Percentiles rank a stretch among this genome's conserved stretches.
Evolutionary conservation across 352 stramenopile genomes (phyloP).

Genomic region (Phytophthora ramorum): DNA sequence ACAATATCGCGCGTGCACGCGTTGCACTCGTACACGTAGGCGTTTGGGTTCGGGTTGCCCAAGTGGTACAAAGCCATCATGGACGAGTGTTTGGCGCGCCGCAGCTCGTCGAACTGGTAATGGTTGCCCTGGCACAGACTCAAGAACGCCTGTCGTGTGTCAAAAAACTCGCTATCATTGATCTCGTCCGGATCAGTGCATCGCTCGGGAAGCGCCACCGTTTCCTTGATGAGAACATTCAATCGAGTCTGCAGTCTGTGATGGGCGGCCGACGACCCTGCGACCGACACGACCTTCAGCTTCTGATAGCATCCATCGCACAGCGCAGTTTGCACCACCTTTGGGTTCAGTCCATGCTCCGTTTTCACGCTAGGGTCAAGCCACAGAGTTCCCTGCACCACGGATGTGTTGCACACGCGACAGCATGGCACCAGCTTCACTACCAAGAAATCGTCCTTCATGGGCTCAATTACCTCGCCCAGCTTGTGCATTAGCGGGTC

Average conservation of each 20-base stretch:
- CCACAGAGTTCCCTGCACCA: conserved; percentile 77
- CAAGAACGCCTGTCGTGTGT: conserved; percentile 98
- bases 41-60: conserved; percentile 94
- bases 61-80: conserved; percentile 99
- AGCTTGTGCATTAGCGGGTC: conserved; percentile 89
- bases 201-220: conserved; percentile 69
- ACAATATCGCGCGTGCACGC: conserved; percentile 86
- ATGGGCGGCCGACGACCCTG: conserved; percentile 40
- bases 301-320: conserved; percentile 87
- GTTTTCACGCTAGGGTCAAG: conserved; percentile 70
- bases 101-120: conserved; percentile 99
- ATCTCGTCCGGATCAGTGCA: conserved; percentile 82
- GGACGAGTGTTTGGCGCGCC: conserved; percentile 98
- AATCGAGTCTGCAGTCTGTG: conserved; percentile 57
- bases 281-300: conserved; percentile 43
- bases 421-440: conserved; percentile 89
- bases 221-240: conserved; percentile 60
- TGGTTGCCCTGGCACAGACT: conserved; percentile 97
- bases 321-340: conserved; percentile 73
- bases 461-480: conserved; percentile 87
- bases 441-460: conserved; percentile 92
- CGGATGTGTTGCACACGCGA: conserved; percentile 76
- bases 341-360: conserved; percentile 65
- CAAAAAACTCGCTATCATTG: conserved; percentile 93
- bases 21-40: conserved; percentile 90